Percentiles rank a stretch among this genome's conserved stretches.
Evolutionary conservation across 2,329 filamentous ascomycete species (phyloP).

Genomic region (Aspergillus sp.): DNA sequence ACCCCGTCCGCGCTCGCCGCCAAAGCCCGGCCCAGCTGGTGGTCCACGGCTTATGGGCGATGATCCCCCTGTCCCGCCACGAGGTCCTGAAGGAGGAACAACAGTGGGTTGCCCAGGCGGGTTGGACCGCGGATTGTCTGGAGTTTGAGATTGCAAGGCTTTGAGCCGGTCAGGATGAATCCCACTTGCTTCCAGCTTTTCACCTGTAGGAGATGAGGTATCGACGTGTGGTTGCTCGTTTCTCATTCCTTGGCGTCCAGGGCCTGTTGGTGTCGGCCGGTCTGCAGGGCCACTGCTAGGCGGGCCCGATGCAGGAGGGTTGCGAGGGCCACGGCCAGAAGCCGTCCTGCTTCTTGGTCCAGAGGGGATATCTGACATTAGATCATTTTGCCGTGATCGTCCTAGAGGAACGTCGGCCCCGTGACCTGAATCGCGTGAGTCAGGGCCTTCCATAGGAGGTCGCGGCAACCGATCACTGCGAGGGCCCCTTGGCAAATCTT

Average conservation of each 20-base stretch:
- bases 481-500: conserved; percentile 55
- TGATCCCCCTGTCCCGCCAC: conserved; percentile 35
- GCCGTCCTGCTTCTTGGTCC: conserved; percentile 51
- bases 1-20: conserved; percentile 41
- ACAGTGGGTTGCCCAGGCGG: conserved; percentile 26
- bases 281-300: conserved; percentile 27
- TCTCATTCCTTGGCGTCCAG: conserved; percentile 39
- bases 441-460: conserved; percentile 25
- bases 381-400: conserved; percentile 44
- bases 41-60: conserved; percentile 37
- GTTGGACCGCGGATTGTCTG: conserved; percentile 23
- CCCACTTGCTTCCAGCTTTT: conserved; percentile 41
- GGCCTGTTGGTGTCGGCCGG: conserved; percentile 46
- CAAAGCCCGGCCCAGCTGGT: conserved; percentile 36
- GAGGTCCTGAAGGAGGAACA: conserved; percentile 42
- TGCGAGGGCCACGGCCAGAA: conserved; percentile 40
- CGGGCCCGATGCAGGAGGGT: conserved; percentile 32
- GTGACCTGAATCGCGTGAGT: conserved; percentile 39
- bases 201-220: conserved; percentile 33
- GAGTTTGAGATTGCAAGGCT: conserved; percentile 39
- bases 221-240: conserved; percentile 32
- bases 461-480: conserved; percentile 43
- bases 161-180: conserved; percentile 57
- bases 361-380: conserved; percentile 49
- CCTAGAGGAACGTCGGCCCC: conserved; percentile 48